phyloP scores from a whole-genome alignment of 768 basidiomycete species.

The Psilocybe sp. region DNA sequence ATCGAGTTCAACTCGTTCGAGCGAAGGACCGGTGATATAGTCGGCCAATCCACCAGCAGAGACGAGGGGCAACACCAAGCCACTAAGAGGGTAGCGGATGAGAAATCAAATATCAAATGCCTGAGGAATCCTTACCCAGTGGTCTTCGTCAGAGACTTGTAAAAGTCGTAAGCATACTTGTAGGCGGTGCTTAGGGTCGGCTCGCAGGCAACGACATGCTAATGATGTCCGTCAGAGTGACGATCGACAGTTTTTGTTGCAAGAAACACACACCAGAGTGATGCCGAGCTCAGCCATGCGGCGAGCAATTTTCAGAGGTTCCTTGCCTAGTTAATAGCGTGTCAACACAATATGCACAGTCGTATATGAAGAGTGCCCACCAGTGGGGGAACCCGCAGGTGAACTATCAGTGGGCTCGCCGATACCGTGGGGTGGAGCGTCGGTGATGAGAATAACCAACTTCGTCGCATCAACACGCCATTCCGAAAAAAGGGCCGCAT shows the following conservation, averaged over 20 bases:
- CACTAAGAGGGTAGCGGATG: background rate
- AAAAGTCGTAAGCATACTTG: conserved; percentile 1
- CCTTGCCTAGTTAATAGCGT: too few relatives aligned
- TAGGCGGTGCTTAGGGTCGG: background rate
- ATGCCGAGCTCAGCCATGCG: conserved; percentile 1
- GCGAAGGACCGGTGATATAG: background rate
- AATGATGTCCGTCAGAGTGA: background rate
- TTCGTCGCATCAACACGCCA: conserved; percentile 12
- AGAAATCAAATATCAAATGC: too few relatives aligned
- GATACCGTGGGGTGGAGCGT: conserved; percentile 17
- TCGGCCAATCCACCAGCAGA: background rate
- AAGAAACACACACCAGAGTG: background rate
- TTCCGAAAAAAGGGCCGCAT: conserved; percentile 4
- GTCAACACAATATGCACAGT: too few relatives aligned
- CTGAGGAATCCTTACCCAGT: too few relatives aligned
- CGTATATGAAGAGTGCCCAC: too few relatives aligned
- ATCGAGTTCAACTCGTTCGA: background rate
- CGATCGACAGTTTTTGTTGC: background rate
- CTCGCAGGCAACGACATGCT: conserved; percentile 1
- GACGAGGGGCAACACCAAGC: background rate
- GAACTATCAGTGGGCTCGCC: conserved; percentile 11
- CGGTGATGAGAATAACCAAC: conserved; percentile 14
- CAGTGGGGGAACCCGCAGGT: background rate
- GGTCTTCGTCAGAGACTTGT: background rate
- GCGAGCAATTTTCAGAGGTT: background rate